Base-by-base conservation (phyloP, 1,284 basidiomycete species). In the Ganoderma boninense region DNA sequence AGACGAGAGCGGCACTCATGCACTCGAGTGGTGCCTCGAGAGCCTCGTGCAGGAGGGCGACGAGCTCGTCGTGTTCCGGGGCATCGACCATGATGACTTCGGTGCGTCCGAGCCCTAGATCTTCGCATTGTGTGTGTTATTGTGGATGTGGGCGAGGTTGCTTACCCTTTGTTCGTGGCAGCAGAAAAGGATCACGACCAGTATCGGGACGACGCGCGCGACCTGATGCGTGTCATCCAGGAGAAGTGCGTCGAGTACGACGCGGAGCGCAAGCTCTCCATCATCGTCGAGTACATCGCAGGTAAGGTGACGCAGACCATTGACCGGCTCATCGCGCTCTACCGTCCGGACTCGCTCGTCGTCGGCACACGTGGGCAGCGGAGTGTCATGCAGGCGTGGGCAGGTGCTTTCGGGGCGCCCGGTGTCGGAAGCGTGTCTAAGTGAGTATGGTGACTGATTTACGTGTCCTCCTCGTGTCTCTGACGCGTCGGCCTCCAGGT, bases 261-360 rank as follows among this genome's bases (percentile, higher is more conserved):
- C 68, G 85, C 92, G 8, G 90, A 94, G 43, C 89, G 95, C 62
- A 94, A 92, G 83, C 89, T 99, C 44, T 97, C 95, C 0, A 90
- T 99, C 71, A 93, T 98, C 63, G 91, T 99, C 68, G 97, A 99
- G 83, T 97, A 95, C 78, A 94, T 98, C 54, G 95, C 96, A 0
- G 97, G 97, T 43, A 92, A 92, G 72, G 91, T 98, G 7, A 94
- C 95, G 0, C 90, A 93, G 68, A 97, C 95, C 11, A 92, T 99
- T 71, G 94, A 97, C 77, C 92, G 96, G 62, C 89, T 99, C 74
- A 97, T 99, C 73, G 95, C 96, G 2, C 89, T 99, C 49, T 99
- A 99, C 79, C 91, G 97, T 59, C 97, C 97, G 1, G 97, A 99
- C 81, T 96, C 95, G 1, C 87, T 99, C 66, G 92, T 98, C 20